These are phyloP conservation scores for Paraphoma chrysanthemicola DNA, from an alignment of 2,329 filamentous ascomycete genomes.

Conservation along the genomic window DNA sequence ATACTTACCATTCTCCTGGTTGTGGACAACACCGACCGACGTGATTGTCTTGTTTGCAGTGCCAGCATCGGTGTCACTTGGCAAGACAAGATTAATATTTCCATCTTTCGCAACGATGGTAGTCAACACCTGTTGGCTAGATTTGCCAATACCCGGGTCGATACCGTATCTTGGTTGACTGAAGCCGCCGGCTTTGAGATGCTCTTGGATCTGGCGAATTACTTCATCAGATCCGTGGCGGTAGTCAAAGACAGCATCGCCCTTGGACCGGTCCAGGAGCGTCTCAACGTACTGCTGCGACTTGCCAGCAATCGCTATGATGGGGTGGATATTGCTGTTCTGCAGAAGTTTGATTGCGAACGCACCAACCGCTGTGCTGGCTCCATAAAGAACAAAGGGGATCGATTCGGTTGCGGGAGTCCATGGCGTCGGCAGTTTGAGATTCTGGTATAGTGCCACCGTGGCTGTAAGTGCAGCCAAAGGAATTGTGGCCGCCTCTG, in stretches of 20 bases:
- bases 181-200: not conserved
- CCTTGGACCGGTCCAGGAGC: slow-evolving; percentile 41
- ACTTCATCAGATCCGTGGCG: slow-evolving; percentile 57
- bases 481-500: slow-evolving; percentile 48
- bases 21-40: not conserved
- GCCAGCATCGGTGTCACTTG: not conserved
- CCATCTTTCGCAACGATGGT: not conserved
- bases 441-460: slow-evolving; percentile 48
- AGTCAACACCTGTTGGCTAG: not conserved
- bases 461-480: slow-evolving; percentile 53
- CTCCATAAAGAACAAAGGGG: slow-evolving; percentile 45
- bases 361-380: slow-evolving; percentile 40
- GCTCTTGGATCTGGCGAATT: not conserved
- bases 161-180: not conserved
- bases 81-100: not conserved
- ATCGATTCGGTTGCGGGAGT: slow-evolving; percentile 9
- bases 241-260: slow-evolving; percentile 56
- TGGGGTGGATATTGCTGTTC: slow-evolving; percentile 44
- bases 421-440: slow-evolving; percentile 50
- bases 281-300: slow-evolving; percentile 36
- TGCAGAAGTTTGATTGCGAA: slow-evolving; percentile 45
- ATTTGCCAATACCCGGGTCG: not conserved
- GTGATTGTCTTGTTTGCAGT: not conserved
- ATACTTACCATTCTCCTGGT: not conserved
- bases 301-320: slow-evolving; percentile 45